Conservation (phyloP, 2,329 filamentous ascomycete species). For the Cryoendolithus antarcticus region DNA sequence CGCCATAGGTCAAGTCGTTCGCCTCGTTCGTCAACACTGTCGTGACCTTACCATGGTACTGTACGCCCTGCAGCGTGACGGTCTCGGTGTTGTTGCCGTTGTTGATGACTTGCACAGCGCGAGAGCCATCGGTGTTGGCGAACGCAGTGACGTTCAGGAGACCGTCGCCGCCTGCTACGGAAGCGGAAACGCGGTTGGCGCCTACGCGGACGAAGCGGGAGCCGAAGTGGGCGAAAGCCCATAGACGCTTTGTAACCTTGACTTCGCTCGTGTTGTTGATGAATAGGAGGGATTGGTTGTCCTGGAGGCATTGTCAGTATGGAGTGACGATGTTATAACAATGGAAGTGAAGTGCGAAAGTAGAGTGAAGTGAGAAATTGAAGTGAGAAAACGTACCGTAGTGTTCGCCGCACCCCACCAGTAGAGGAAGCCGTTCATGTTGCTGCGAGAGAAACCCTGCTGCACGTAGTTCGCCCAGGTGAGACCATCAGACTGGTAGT, state of each 20-base stretch:
- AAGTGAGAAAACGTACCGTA: constrained; percentile 6
- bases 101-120: constrained; percentile 27
- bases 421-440: constrained; percentile 42
- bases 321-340: too few relatives aligned
- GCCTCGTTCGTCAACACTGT: constrained; percentile 10
- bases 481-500: constrained; percentile 36
- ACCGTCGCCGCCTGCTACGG: constrained; percentile 13
- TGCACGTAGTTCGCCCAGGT: constrained; percentile 46
- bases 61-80: constrained; percentile 8
- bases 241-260: constrained; percentile 25
- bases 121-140: constrained; percentile 21
- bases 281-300: constrained; percentile 24
- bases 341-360: too few relatives aligned
- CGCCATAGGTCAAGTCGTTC: constrained; percentile 8
- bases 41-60: constrained; percentile 1
- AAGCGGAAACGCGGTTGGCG: constrained; percentile 25
- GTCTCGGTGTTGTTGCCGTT: constrained; percentile 12
- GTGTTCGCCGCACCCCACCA: constrained; percentile 39
- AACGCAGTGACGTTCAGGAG: constrained; percentile 24
- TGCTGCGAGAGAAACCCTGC: constrained; percentile 35
- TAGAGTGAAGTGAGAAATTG: not conserved
- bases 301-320: not conserved
- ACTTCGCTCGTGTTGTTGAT: constrained; percentile 22
- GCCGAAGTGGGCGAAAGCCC: constrained; percentile 30
- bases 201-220: constrained; percentile 27